Evolutionary conservation across 2,329 filamentous ascomycete species (phyloP).

Genomic region (Dothistroma septosporum): DNA sequence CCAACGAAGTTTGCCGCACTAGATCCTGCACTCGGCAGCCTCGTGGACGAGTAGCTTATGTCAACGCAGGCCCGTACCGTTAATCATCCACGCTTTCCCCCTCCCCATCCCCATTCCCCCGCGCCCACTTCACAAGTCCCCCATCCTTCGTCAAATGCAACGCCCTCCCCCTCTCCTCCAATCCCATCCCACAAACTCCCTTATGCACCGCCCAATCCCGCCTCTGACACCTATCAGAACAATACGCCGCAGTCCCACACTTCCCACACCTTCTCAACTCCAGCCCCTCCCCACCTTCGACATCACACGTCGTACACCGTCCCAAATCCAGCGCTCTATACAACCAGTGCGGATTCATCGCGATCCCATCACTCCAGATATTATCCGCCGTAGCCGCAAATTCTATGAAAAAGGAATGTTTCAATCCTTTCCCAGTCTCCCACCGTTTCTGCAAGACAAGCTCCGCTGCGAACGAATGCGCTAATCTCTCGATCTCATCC

Average conservation of each 20-base stretch:
- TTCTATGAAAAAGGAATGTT: slow-evolving; percentile 21
- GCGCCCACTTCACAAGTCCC: slow-evolving; percentile 15
- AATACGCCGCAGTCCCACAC: slow-evolving; percentile 26
- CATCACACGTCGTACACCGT: slow-evolving; percentile 16
- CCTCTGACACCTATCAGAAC: slow-evolving; percentile 18
- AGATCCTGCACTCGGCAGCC: too few relatives aligned
- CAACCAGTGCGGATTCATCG: slow-evolving; percentile 24
- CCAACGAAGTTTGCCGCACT: too few relatives aligned
- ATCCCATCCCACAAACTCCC: slow-evolving; percentile 18
- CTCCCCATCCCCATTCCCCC: too few relatives aligned
- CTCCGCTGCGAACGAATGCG: slow-evolving; percentile 8
- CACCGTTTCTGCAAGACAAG: slow-evolving; percentile 15
- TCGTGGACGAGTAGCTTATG: too few relatives aligned
- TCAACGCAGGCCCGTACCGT: too few relatives aligned
- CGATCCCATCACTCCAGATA: slow-evolving; percentile 21
- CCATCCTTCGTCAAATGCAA: slow-evolving; percentile 16
- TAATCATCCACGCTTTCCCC: too few relatives aligned
- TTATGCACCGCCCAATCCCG: slow-evolving; percentile 25
- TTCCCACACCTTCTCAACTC: slow-evolving; percentile 17
- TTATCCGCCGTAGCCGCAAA: slow-evolving; percentile 14
- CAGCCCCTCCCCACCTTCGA: not conserved
- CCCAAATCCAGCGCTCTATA: slow-evolving; percentile 15
- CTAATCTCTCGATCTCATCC: slow-evolving; percentile 11
- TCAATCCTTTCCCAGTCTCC: slow-evolving; percentile 16
- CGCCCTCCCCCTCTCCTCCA: slow-evolving; percentile 23